These are phyloP conservation scores for Cladosporium sp. DNA, from an alignment of 2,329 filamentous ascomycete genomes.

Conservation along the genomic window DNA sequence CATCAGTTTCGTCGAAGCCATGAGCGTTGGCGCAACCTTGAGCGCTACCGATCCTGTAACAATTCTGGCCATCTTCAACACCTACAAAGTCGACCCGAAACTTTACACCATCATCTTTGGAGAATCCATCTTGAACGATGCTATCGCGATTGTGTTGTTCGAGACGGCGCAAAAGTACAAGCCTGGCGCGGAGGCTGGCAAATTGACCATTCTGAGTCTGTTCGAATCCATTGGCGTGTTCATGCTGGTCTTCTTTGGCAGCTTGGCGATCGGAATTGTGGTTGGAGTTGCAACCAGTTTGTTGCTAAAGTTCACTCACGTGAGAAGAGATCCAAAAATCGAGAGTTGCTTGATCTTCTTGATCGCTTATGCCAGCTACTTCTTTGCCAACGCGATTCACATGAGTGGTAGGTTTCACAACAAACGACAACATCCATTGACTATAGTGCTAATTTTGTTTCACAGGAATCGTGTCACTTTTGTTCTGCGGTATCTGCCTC, in stretches of 20 bases:
- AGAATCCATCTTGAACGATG: constrained; percentile 96
- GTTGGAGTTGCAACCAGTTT: constrained; percentile 87
- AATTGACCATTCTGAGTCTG: constrained; percentile 76
- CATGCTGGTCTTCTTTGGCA: constrained; percentile 93
- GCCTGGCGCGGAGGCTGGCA: constrained; percentile 67
- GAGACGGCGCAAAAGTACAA: constrained; percentile 95
- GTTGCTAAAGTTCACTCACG: constrained; percentile 89
- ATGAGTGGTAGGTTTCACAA: constrained; percentile 75
- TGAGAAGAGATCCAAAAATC: constrained; percentile 90
- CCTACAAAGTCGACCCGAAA: constrained; percentile 98
- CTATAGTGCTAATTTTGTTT: constrained; percentile 21
- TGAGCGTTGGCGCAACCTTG: constrained; percentile 92
- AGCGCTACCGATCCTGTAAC: constrained; percentile 97
- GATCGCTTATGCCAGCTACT: constrained; percentile 95
- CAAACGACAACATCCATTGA: not conserved
- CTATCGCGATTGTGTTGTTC: constrained; percentile 97
- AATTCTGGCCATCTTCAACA: constrained; percentile 97
- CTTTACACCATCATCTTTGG: constrained; percentile 98
- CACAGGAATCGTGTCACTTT: constrained; percentile 86
- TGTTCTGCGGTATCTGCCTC: constrained; percentile 97
- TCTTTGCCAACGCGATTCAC: constrained; percentile 92
- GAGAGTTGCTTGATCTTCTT: constrained; percentile 93
- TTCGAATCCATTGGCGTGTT: constrained; percentile 94
- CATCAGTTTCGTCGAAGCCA: constrained; percentile 91
- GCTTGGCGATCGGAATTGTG: constrained; percentile 81